phyloP scores from a whole-genome alignment of 2,329 filamentous ascomycete genomes.

The Bipolaris bicolor region DNA sequence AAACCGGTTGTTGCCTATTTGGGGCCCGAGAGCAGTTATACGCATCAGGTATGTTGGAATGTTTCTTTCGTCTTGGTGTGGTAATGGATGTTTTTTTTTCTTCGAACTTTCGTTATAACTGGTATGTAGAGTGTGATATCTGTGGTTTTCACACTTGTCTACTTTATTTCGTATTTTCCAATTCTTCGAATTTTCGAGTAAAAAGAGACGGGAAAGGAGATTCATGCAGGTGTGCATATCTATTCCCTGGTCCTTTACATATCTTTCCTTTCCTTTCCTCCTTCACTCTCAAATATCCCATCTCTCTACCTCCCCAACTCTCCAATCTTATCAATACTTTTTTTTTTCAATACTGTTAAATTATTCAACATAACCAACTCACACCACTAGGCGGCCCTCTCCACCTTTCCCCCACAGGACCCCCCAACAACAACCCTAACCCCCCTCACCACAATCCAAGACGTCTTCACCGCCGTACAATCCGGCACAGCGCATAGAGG shows the following conservation, averaged over 20 bases:
- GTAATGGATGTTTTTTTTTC: not conserved
- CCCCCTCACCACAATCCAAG: constrained; percentile 59
- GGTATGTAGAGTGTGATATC: not conserved
- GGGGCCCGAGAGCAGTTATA: constrained; percentile 70
- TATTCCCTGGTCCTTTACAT: too few relatives aligned
- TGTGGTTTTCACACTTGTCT: not conserved
- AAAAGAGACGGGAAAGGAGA: too few relatives aligned
- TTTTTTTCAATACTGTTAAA: too few relatives aligned
- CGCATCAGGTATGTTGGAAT: constrained; percentile 64
- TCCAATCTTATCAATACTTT: too few relatives aligned
- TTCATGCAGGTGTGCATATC: too few relatives aligned
- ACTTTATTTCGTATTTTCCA: not conserved
- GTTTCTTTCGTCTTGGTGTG: not conserved
- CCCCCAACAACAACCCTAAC: constrained; percentile 41
- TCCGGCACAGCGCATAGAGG: constrained; percentile 68
- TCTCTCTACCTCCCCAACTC: too few relatives aligned
- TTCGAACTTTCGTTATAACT: too few relatives aligned
- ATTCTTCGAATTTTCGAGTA: not conserved
- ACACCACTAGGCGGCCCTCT: constrained; percentile 59
- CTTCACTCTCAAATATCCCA: too few relatives aligned
- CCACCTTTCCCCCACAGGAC: constrained; percentile 51
- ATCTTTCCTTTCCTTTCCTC: too few relatives aligned
- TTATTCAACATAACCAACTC: not conserved
- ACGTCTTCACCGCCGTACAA: constrained; percentile 82
- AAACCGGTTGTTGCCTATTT: constrained; percentile 61